Evolutionary conservation across 139 green algal species (phyloP).

Genomic region (Coelastrella sp.): DNA sequence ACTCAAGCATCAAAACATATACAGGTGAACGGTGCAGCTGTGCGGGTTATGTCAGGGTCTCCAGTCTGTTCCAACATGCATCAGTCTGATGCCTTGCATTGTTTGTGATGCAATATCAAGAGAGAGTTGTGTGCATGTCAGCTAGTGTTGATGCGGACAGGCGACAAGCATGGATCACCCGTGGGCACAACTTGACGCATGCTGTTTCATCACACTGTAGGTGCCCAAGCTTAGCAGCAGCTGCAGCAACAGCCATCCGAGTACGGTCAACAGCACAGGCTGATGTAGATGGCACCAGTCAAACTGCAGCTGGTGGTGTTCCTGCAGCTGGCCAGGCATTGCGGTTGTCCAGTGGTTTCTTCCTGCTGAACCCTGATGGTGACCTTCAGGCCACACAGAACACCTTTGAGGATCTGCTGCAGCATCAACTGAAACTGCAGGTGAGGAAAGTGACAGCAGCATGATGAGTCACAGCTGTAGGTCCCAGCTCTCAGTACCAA

Average conservation of each 20-base stretch:
- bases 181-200: neutral
- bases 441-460: too few relatives aligned
- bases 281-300: neutral
- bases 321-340: too few relatives aligned
- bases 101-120: too few relatives aligned
- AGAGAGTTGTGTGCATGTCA: too few relatives aligned
- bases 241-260: neutral
- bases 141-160: too few relatives aligned
- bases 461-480: too few relatives aligned
- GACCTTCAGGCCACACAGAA: constrained; percentile 48
- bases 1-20: constrained; percentile 42
- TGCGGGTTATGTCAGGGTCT: too few relatives aligned
- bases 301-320: neutral
- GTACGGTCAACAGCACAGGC: too few relatives aligned
- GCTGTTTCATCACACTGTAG: neutral
- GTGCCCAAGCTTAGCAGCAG: constrained; percentile 39
- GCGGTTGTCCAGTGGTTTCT: constrained; percentile 68
- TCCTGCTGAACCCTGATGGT: constrained; percentile 89
- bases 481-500: too few relatives aligned
- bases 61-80: too few relatives aligned
- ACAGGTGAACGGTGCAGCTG: constrained; percentile 19
- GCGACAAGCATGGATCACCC: too few relatives aligned
- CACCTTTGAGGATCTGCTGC: constrained; percentile 83
- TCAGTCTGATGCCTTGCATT: too few relatives aligned
- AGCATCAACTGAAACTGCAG: constrained; percentile 73